Percentiles rank a stretch among this genome's conserved stretches.
Conservation (phyloP, 495 filamentous ascomycete species). For the Lasiosphaeria miniovina region DNA sequence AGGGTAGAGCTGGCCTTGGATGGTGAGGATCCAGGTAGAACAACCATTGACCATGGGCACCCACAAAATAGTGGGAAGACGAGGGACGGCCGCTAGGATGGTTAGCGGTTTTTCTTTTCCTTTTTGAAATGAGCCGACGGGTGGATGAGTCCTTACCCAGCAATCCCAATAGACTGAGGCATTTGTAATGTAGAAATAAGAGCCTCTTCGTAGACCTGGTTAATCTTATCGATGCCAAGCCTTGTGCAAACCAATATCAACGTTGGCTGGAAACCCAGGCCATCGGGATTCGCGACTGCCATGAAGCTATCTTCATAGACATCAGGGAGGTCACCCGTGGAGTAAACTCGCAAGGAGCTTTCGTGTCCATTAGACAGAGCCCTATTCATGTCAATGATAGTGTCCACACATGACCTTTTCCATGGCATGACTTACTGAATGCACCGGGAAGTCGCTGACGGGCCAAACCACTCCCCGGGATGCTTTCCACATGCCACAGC, state of each 20-base stretch:
- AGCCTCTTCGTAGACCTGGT: conserved; percentile 86
- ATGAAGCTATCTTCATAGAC: conserved; percentile 89
- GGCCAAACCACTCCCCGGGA: conserved; percentile 98
- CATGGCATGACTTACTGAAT: conserved; percentile 70
- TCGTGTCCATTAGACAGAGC: conserved; percentile 63
- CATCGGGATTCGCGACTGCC: conserved; percentile 63
- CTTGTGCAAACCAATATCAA: conserved; percentile 84
- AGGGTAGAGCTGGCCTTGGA: conserved; percentile 66
- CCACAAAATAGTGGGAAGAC: conserved; percentile 94
- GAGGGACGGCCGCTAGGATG: conserved; percentile 77
- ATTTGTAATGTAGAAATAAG: conserved; percentile 77
- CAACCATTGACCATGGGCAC: conserved; percentile 81
- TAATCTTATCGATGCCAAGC: conserved; percentile 90
- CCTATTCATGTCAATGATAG: conserved; percentile 43
- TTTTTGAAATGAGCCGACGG: too few species aligned
- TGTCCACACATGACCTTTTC: not conserved
- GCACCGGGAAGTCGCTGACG: conserved; percentile 93
- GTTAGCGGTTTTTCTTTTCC: too few species aligned
- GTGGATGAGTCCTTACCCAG: conserved; percentile 64
- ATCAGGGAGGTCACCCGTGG: conserved; percentile 83
- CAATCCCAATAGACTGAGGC: conserved; percentile 89
- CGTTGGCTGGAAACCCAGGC: conserved; percentile 70
- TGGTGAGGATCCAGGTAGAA: conserved; percentile 96
- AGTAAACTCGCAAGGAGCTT: conserved; percentile 71
- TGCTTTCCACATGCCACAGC: conserved; percentile 87